phyloP scores from a whole-genome alignment of 139 green algal species.

The Picochlorum sp. region DNA sequence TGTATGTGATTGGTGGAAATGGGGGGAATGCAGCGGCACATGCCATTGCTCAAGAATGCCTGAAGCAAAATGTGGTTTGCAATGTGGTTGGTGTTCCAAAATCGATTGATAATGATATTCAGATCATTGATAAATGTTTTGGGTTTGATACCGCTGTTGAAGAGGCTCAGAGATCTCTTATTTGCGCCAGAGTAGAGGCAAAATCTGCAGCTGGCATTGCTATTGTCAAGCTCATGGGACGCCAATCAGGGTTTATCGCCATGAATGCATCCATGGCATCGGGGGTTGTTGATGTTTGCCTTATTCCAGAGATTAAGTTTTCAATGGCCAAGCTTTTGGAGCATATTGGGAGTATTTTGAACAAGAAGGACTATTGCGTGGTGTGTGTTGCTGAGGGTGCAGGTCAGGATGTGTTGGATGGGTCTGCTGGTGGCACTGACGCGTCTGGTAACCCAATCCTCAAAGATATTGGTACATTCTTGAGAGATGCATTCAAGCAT shows the following conservation, averaged over 20 bases:
- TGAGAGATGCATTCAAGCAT: constrained; percentile 69
- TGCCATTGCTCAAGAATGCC: constrained; percentile 71
- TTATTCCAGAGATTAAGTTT: constrained; percentile 94
- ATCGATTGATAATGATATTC: constrained; percentile 99
- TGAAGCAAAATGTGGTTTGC: constrained; percentile 60
- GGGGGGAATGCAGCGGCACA: constrained; percentile 76
- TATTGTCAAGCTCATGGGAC: constrained; percentile 98
- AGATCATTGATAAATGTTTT: constrained; percentile 65
- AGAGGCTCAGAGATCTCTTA: constrained; percentile 86
- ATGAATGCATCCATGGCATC: constrained; percentile 88
- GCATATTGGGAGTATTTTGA: constrained; percentile 53
- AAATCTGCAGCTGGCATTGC: constrained; percentile 71
- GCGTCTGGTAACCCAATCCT: constrained; percentile 77
- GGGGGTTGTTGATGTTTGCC: constrained; percentile 84
- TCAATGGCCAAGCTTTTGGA: constrained; percentile 58
- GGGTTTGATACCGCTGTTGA: constrained; percentile 96
- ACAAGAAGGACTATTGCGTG: constrained; percentile 69
- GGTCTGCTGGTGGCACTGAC: constrained; percentile 44
- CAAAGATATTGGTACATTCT: constrained; percentile 74
- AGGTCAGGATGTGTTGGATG: constrained; percentile 57
- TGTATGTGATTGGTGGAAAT: constrained; percentile 82
- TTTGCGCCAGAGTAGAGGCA: constrained; percentile 92
- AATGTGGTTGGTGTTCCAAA: constrained; percentile 88
- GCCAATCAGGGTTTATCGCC: constrained; percentile 93
- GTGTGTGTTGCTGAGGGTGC: constrained; percentile 89